Evolutionary conservation across 148 eudicot species (phyloP), one percentile per base, ranked within the genome.

Genomic region (Hydrangea macrophylla): DNA sequence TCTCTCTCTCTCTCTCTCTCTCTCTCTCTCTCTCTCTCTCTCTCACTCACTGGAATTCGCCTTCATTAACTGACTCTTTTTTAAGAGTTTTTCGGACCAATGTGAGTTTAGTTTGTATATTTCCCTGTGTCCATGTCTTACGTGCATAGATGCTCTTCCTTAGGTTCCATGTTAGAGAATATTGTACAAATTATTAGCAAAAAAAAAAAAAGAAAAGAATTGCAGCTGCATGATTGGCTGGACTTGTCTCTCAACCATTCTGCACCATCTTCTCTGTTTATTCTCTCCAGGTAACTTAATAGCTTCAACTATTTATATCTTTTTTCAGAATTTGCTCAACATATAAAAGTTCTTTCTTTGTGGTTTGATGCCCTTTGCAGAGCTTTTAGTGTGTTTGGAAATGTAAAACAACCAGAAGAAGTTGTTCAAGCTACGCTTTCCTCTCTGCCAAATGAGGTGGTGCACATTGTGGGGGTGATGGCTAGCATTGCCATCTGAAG

Each of bases 401-500:
- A 78, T 54, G 85, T 72, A 82, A 69, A n/a, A n/a, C n/a, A n/a
- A 71, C 92, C 81, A n/a, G 90, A 89, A 64, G 96, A 89, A 81
- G 92, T 88, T 57, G 88, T 89, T 64, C 80, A 80, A 67, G 86
- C 85, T 69, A 86, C 96, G 69, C 58, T 89, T 68, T 83, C 88
- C 42, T 89, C 96, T 3, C 83, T 89, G 80, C 96, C 92, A 22
- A 92, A 89, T 78, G 92, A 89, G 78, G 92, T 87, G 69, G 88
- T 89, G 48, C 88, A 87, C 72, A 86, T 90, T 18, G 82, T 89
- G 68, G 85, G 85, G 53, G 80, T 84, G 20, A 84, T 86, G n/a
- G n/a, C n/a, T n/a, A 54, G 67, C 86, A 51, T 69, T 86, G 82
- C 89, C 92, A 65, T 83, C 90, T 62, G 90, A 89, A 67, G 92